phyloP scores from a whole-genome alignment of 2,329 filamentous ascomycete species.

The Grosmannia huntii region DNA sequence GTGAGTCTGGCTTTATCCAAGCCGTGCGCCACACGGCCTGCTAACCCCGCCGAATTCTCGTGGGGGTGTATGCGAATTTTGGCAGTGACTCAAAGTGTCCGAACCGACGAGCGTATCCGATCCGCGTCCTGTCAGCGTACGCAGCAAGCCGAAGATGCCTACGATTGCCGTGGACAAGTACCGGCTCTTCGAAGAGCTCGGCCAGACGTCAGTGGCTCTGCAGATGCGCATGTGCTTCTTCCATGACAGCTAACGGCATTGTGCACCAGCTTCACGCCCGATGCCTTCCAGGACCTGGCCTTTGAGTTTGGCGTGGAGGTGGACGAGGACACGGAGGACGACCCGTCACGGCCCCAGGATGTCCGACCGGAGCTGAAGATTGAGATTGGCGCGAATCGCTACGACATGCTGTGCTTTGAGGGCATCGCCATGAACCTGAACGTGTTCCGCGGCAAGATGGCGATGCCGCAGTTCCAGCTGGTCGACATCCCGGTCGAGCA shows the following conservation, averaged over 20 bases:
- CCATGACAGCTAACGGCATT: background rate
- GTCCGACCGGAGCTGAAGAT: slow-evolving; percentile 93
- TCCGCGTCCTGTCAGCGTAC: background rate
- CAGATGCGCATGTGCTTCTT: background rate
- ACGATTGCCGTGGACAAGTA: slow-evolving; percentile 96
- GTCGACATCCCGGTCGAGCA: slow-evolving; percentile 59
- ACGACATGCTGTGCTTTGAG: slow-evolving; percentile 93
- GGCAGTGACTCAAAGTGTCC: background rate
- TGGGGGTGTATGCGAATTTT: background rate
- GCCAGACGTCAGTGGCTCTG: slow-evolving; percentile 53
- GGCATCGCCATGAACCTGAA: slow-evolving; percentile 92
- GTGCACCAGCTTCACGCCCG: slow-evolving; percentile 67
- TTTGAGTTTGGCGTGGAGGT: slow-evolving; percentile 98
- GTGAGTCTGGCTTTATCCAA: background rate
- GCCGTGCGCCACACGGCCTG: background rate
- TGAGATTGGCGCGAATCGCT: slow-evolving; percentile 83
- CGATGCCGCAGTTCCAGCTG: slow-evolving; percentile 69
- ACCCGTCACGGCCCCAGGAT: slow-evolving; percentile 58
- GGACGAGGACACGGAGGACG: slow-evolving; percentile 82
- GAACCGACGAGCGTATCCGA: background rate
- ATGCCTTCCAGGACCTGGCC: slow-evolving; percentile 93
- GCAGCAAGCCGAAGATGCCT: slow-evolving; percentile 37
- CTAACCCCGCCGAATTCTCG: background rate
- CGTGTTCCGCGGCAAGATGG: slow-evolving; percentile 70
- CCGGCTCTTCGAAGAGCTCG: slow-evolving; percentile 84